Conservation (phyloP, 164 flowering plant genomes). For the Dillenia suffruticosa region DNA sequence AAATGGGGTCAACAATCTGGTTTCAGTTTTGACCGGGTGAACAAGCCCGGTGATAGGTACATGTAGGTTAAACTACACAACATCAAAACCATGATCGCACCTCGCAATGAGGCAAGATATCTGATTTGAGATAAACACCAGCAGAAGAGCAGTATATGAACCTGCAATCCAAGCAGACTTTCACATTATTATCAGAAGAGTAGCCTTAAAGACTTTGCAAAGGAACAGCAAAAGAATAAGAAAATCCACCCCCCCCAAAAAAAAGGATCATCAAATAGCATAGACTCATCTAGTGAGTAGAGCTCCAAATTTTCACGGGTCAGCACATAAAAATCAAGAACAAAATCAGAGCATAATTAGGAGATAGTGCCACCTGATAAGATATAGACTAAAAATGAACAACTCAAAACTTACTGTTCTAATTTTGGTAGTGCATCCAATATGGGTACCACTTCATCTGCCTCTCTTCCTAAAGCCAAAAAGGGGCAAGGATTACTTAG, state of each 20-base stretch:
- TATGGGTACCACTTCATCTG: conserved; percentile 88
- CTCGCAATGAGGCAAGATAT: conserved; percentile 84
- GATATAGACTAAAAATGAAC: conserved; percentile 18
- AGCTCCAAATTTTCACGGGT: too few relatives aligned
- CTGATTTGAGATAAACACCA: conserved; percentile 94
- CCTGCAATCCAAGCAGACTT: conserved; percentile 34
- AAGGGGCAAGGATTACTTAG: not conserved
- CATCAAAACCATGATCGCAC: conserved; percentile 21
- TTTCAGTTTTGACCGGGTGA: too few relatives aligned
- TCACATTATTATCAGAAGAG: not conserved
- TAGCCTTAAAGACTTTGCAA: too few relatives aligned
- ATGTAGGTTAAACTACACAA: too few relatives aligned
- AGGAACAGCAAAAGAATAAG: not conserved
- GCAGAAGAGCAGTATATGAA: conserved; percentile 98
- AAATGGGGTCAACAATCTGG: too few relatives aligned
- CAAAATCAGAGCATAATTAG: not conserved
- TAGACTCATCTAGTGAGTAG: too few relatives aligned
- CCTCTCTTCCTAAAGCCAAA: conserved; percentile 69
- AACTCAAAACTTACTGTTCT: conserved; percentile 93
- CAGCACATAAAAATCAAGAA: not conserved
- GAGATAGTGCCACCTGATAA: not conserved
- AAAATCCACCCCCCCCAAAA: not conserved
- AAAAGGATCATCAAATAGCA: not conserved
- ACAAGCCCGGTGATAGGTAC: too few relatives aligned
- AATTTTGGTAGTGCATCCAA: conserved; percentile 88